A percentile compares a stretch with the other conserved stretches of the same genome.
Conservation (phyloP, 176 grass and related monocot genomes). For the Dendrocalamus sinicus region DNA sequence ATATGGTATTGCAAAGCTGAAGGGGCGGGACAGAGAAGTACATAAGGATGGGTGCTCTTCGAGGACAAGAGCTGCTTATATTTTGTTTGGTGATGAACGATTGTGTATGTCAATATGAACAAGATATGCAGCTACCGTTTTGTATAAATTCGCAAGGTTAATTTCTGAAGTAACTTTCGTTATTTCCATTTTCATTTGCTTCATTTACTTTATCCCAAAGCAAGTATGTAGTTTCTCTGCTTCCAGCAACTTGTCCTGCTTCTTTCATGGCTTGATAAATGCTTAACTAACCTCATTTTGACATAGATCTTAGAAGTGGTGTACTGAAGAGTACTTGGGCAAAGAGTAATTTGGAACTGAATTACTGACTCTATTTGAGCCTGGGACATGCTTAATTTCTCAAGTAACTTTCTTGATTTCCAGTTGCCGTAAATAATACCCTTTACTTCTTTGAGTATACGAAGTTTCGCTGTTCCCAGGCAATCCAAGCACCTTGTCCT, state of each 20-base stretch:
- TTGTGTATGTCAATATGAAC: conserved; percentile 53
- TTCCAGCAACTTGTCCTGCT: conserved; percentile 4
- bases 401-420: too few relatives aligned
- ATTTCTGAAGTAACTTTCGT: background rate
- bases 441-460: too few relatives aligned
- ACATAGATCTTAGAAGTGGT: background rate
- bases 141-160: conserved; percentile 1
- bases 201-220: background rate
- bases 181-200: background rate
- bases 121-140: conserved; percentile 39
- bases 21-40: conserved; percentile 26
- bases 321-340: background rate
- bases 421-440: too few relatives aligned
- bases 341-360: background rate
- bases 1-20: conserved; percentile 47
- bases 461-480: background rate
- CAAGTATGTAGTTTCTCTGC: background rate
- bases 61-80: conserved; percentile 42
- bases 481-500: background rate
- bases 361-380: background rate
- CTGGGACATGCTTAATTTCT: too few relatives aligned
- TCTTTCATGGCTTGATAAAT: conserved; percentile 1
- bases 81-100: conserved; percentile 38
- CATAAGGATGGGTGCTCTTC: conserved; percentile 40
- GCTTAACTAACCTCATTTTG: conserved; percentile 5